Base-by-base conservation (phyloP, 345 rosid genomes). In the Pugionium dolabratum region DNA sequence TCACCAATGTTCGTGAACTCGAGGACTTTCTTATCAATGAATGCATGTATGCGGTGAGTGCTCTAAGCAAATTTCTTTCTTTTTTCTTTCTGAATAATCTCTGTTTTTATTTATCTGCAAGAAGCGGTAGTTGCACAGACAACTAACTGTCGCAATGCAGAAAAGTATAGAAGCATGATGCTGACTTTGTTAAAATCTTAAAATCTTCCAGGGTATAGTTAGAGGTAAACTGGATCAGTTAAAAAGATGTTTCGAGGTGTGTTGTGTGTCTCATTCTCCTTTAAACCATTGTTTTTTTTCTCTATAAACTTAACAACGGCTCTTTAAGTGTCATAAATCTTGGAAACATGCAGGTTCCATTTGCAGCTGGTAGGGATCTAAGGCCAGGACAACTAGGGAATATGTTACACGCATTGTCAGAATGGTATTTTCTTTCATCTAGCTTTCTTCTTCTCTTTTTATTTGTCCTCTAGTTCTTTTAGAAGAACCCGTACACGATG, bases 21-120 rank as follows among this genome's bases (percentile, higher is more conserved):
- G 97, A 94, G 75, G 97, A 94, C 83, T 94, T 94, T 82, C 97
- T 94, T 43, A 94, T 91, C 66, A 90, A 94, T 49, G 99, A 88
- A 69, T 90, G 99, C 80, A 90, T 94, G 96, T 91, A 90, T 64
- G 85, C 76, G 80, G 99, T 91, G 79, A 40, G 99, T 83, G 27
- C 54, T 55, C 67, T 72, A 10, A 27, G 4, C 43, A 59, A 2
- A 8, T 0, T 11, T 53, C n/a, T 4, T 8, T 4, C 30, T 3
- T 35, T 50, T 54, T 53, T 30, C 40, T 36, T 36, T 61, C 53
- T 4, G 4, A 9, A 44, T 50, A 27, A 43, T 43, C 31, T 30
- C 62, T 43, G 0, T 39, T 6, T 45, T 54, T 37, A 8, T 43
- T 9, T 62, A 30, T 28, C 27, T 29, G 9, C 54, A 52, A 34